phyloP scores from a whole-genome alignment of 2,329 filamentous ascomycete genomes.

The Parasarocladium wereldwijsianum region DNA sequence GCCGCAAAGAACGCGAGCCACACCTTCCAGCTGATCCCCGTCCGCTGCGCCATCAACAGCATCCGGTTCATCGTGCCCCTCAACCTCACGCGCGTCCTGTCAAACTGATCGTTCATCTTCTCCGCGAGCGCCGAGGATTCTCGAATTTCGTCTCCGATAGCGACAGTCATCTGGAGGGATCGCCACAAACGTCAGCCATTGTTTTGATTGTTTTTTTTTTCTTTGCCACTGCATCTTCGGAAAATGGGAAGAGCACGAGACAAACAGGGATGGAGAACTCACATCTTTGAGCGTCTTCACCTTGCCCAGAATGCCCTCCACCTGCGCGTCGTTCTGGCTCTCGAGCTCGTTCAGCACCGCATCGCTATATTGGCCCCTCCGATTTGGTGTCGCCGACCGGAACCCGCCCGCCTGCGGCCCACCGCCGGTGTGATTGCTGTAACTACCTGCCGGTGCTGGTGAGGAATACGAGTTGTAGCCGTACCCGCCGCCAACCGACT shows the following conservation, averaged over 20 bases:
- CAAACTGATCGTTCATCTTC: constrained; percentile 92
- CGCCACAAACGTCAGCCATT: constrained; percentile 7
- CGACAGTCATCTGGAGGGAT: constrained; percentile 67
- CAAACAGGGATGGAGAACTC: constrained; percentile 20
- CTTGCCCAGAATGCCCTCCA: constrained; percentile 82
- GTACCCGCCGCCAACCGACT: constrained; percentile 29
- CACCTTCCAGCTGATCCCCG: constrained; percentile 89
- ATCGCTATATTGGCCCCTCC: constrained; percentile 79
- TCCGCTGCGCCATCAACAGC: constrained; percentile 86
- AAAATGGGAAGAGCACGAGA: not conserved
- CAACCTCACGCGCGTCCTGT: constrained; percentile 65
- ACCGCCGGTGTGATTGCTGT: constrained; percentile 10
- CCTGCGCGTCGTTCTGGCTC: constrained; percentile 83
- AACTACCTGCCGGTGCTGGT: constrained; percentile 5
- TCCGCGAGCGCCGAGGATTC: constrained; percentile 78
- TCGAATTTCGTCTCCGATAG: constrained; percentile 91
- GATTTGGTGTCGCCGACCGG: constrained; percentile 58
- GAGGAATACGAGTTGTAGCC: constrained; percentile 26
- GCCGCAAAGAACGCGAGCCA: constrained; percentile 83
- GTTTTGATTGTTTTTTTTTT: no score
- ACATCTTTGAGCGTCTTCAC: constrained; percentile 83
- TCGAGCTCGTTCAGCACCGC: constrained; percentile 87
- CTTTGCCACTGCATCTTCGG: no score
- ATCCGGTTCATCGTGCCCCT: constrained; percentile 94
- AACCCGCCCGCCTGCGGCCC: constrained; percentile 23